Evolutionary conservation across 768 basidiomycete genomes (phyloP), one percentile per base, ranked within the genome.

Genomic region (Mycena pura): DNA sequence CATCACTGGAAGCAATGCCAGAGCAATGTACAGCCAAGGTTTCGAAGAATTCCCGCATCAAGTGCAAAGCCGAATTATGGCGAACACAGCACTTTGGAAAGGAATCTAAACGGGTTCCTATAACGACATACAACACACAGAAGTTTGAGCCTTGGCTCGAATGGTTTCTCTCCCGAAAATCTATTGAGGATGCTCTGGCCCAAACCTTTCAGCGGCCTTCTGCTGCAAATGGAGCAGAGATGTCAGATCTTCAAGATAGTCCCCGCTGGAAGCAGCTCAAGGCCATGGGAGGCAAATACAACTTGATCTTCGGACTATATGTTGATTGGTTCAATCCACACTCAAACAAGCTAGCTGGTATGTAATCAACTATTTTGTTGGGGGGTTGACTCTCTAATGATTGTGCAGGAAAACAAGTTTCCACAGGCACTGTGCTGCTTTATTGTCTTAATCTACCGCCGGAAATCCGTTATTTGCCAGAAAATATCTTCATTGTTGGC

Each of bases 361-460:
- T 19, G 38, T 44, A 7, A 51, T 17, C 17, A 19, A 51, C n/a
- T 19, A 36, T 14, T 36, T 31, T 13, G 31, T 51, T n/a, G 21
- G 31, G 15, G 27, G 49, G n/a, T 36, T 31, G 6, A 21, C 19
- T 36, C 9, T 43, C 27, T 13, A 25, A 24, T 13, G 11, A 8
- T 44, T 5, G 19, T 6, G 9, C 22, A 50, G 48, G 48, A 22
- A 50, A 50, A n/a, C 9, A 19, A 31, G 39, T 64, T 8, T 64
- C 64, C 48, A 15, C 13, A 25, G 63, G 66, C 19, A 50, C 60
- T 4, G 41, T 62, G 29, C 19, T 60, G 6, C 46, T 68, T 1
- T 68, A 57, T 9, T 75, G 73, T 46, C 22, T 72, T 15, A 75
- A 76, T 40, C 57, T 75, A 1, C 73, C 74, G 3, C 32, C 49